Evolutionary conservation across 306 rosid genomes (phyloP), one percentile per base, ranked within the genome.

Genomic region (Cicer bijugum): DNA sequence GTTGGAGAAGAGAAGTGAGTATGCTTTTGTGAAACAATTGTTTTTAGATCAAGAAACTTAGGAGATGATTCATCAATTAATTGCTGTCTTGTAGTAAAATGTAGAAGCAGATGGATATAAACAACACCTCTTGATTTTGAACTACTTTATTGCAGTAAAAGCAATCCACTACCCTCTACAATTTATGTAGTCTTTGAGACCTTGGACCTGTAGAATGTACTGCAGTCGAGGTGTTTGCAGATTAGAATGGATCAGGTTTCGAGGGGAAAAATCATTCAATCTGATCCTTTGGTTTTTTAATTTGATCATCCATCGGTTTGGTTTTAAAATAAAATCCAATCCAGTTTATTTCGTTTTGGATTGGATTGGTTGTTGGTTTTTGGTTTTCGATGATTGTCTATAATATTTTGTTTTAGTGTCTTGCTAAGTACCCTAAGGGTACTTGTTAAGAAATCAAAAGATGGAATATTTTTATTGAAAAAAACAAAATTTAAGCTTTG

Each of bases 21-120:
- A 6, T 58, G 57, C 19, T 44, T 14, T 57, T 75, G 45, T 71
- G 35, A 70, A 56, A 67, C 20, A 40, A 48, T 58, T 78, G 78
- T 67, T 67, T 72, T 72, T 47, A 12, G 75, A 12, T 6, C 19
- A 9, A 58, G 20, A 52, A 72, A 53, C 33, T 28, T 67, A 46
- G 70, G 20, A 58, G 75, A 57, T 71, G 46, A 37, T 71, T 65
- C 61, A 56, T 71, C 69, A 51, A 33, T 51, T 72, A 75, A 12
- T 51, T 67, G 12, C 62, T 59, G 53, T 71, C 11, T 33, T 20
- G 15, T 6, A 6, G 58, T 46, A n/a, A 56, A 76, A 71, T 15
- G 62, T 11, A 69, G 69, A 35, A 62, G 57, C 48, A 45, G 12
- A 43, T 56, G 35, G 44, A 15, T 42, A 14, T 46, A 39, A 20